Conservation (phyloP, 768 basidiomycete species). For the Kwoniella sp. region DNA sequence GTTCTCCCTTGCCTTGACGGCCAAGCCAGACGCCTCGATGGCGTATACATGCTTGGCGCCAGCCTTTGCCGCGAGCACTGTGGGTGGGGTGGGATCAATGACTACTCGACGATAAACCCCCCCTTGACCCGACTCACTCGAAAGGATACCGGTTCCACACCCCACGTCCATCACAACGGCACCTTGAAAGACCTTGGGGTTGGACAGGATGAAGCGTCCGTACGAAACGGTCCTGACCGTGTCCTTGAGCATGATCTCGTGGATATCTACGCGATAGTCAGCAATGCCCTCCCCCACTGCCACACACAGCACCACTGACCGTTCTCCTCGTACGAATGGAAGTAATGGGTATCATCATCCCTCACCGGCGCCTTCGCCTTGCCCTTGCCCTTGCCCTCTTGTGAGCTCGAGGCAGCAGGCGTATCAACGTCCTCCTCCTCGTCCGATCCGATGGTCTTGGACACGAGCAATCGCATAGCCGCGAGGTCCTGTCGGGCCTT, state of each 20-base stretch:
- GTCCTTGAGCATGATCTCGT: constrained; percentile 94
- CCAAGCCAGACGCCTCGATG: constrained; percentile 83
- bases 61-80: constrained; percentile 75
- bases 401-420: not conserved
- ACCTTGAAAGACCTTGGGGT: constrained; percentile 72
- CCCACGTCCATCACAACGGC: constrained; percentile 91
- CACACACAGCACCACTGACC: constrained; percentile 55
- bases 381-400: constrained; percentile 21
- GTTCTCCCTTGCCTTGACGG: constrained; percentile 69
- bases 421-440: constrained; percentile 5
- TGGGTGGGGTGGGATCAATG: not conserved
- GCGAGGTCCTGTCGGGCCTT: constrained; percentile 57
- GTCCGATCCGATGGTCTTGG: constrained; percentile 9
- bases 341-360: constrained; percentile 92
- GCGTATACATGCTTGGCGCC: constrained; percentile 88
- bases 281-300: not conserved
- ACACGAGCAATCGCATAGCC: constrained; percentile 47
- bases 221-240: constrained; percentile 90
- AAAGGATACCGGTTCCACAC: constrained; percentile 86
- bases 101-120: not conserved
- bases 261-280: constrained; percentile 64
- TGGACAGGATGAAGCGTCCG: constrained; percentile 81
- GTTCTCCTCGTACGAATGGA: constrained; percentile 80
- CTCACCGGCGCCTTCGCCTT: constrained; percentile 48
- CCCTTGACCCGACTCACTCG: constrained; percentile 32